Conservation (phyloP, 2,329 filamentous ascomycete species). For the Xylogone sp. region DNA sequence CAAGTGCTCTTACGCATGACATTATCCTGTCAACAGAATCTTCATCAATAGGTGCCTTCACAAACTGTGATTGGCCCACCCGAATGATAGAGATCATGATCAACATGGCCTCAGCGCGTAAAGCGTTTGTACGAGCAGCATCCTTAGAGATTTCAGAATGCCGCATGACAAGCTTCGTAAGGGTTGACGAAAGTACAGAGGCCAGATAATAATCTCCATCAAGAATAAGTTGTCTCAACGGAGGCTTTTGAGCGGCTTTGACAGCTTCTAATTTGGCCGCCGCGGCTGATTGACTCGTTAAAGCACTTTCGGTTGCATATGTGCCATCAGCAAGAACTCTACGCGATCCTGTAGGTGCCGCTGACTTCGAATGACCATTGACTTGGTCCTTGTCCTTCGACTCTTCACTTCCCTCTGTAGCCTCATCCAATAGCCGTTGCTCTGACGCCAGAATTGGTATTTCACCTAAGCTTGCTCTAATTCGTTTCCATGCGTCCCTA, state of each 20-base stretch:
- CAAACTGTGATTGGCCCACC: constrained; percentile 97
- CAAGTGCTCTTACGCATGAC: constrained; percentile 89
- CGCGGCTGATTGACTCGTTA: constrained; percentile 87
- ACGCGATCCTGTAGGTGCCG: constrained; percentile 77
- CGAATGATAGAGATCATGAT: constrained; percentile 99
- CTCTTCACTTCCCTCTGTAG: constrained; percentile 64
- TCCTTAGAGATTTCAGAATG: constrained; percentile 91
- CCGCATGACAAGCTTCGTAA: constrained; percentile 97
- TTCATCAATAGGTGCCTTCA: constrained; percentile 95
- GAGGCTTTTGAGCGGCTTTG: constrained; percentile 94
- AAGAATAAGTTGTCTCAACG: constrained; percentile 87
- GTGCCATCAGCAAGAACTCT: constrained; percentile 95
- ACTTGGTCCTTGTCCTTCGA: constrained; percentile 59
- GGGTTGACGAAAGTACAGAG: constrained; percentile 89
- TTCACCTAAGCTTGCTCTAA: constrained; percentile 88
- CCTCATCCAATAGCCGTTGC: constrained; percentile 84
- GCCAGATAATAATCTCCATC: constrained; percentile 97
- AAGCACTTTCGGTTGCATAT: constrained; percentile 92
- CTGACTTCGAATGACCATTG: constrained; percentile 74
- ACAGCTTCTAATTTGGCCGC: constrained; percentile 93
- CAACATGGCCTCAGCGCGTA: constrained; percentile 95
- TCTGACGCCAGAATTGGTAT: constrained; percentile 96
- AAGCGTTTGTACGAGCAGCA: constrained; percentile 81
- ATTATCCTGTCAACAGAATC: constrained; percentile 98
- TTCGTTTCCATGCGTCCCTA: constrained; percentile 93